phyloP scores from a whole-genome alignment of 2,329 filamentous ascomycete genomes.

The Colletotrichum sp. region DNA sequence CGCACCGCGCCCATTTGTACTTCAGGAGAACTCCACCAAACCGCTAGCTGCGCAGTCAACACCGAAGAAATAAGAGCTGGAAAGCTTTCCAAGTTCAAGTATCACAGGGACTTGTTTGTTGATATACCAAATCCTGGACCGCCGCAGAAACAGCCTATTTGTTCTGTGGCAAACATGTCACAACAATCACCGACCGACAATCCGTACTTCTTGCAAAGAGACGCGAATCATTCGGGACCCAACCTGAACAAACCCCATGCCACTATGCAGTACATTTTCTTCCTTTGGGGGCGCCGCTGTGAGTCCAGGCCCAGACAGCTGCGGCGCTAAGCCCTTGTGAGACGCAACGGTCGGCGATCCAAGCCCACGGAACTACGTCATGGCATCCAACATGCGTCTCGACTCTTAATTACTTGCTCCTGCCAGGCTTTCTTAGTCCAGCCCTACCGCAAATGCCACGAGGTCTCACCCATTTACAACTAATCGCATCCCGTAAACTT shows the following conservation, averaged over 20 bases:
- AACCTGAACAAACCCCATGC: rapidly evolving
- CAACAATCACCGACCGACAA: neutral
- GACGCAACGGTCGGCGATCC: neutral
- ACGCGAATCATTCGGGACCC: neutral
- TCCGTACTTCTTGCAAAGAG: neutral
- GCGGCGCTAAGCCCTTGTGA: neutral
- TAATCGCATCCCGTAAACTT: neutral
- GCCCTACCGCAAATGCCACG: neutral
- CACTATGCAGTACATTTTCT: neutral
- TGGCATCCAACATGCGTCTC: conserved; percentile 1
- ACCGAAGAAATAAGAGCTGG: neutral
- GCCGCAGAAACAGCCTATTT: neutral
- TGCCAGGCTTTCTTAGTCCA: neutral
- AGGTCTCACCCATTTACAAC: neutral
- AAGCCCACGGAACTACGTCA: conserved; percentile 6
- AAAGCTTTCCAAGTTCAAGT: no score
- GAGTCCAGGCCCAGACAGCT: neutral
- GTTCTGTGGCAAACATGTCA: neutral
- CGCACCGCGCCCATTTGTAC: neutral
- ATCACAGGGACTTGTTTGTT: neutral
- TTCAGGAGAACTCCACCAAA: neutral
- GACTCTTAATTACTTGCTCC: neutral
- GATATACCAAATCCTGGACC: neutral
- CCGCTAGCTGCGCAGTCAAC: neutral
- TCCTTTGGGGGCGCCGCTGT: neutral